Evolutionary conservation across 352 stramenopile species (phyloP).

Genomic region (Phytopythium ostracodes): DNA sequence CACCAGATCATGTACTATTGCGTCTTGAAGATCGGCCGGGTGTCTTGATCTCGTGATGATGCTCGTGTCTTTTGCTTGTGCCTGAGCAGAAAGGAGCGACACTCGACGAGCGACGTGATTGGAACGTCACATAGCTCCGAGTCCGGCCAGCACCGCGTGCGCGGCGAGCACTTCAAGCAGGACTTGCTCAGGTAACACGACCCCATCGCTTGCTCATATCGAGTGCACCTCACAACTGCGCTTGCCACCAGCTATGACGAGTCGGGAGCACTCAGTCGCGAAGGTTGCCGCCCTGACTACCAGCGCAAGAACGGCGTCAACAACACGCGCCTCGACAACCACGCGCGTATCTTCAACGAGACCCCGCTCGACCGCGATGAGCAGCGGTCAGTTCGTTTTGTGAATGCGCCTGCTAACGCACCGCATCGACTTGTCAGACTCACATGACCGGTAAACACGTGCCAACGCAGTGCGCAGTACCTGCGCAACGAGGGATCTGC

Average conservation of each 20-base stretch:
- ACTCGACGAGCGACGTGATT: slow-evolving; percentile 54
- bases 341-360: slow-evolving; percentile 71
- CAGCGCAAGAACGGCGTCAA: slow-evolving; percentile 43
- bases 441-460: neutral
- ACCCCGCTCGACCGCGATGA: slow-evolving; percentile 47
- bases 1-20: slow-evolving; percentile 72
- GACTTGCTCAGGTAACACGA: slow-evolving; percentile 37
- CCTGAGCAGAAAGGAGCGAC: slow-evolving; percentile 29
- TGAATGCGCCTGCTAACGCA: neutral
- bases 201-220: neutral
- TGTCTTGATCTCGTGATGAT: slow-evolving; percentile 6
- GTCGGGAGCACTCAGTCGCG: slow-evolving; percentile 11
- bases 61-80: neutral
- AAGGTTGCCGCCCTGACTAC: slow-evolving; percentile 40
- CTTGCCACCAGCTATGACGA: slow-evolving; percentile 29
- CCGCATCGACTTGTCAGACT: neutral
- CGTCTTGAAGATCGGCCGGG: neutral
- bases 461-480: slow-evolving; percentile 53
- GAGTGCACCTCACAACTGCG: slow-evolving; percentile 1
- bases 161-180: slow-evolving; percentile 39
- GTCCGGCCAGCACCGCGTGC: slow-evolving; percentile 12
- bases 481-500: slow-evolving; percentile 64
- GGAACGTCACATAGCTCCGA: slow-evolving; percentile 14
- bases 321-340: slow-evolving; percentile 41
- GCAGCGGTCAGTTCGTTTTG: slow-evolving; percentile 32